Conservation (phyloP, 1,284 basidiomycete genomes). For the Chiua sp. region DNA sequence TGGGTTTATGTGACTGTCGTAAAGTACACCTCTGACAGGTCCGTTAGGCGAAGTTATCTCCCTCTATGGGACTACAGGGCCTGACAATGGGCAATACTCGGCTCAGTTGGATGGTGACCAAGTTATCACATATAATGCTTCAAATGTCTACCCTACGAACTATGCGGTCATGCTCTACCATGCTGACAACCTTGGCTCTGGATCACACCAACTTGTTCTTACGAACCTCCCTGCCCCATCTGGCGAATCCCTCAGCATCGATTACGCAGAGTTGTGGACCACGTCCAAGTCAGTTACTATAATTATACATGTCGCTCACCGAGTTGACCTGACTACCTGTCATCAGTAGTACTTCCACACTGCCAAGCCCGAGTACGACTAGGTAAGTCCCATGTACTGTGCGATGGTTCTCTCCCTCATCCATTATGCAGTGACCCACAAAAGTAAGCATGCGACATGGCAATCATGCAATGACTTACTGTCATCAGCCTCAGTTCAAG, state of each 20-base stretch:
- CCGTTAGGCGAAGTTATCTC: slow-evolving; percentile 30
- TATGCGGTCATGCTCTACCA: slow-evolving; percentile 35
- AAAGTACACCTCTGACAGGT: slow-evolving; percentile 2
- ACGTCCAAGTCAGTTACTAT: slow-evolving; percentile 5
- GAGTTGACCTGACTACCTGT: slow-evolving; percentile 2
- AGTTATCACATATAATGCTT: slow-evolving; percentile 29
- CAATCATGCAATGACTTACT: background rate
- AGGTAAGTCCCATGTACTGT: slow-evolving; percentile 4
- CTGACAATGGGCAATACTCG: slow-evolving; percentile 34
- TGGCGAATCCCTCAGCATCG: slow-evolving; percentile 27
- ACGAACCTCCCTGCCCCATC: slow-evolving; percentile 30
- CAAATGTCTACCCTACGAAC: slow-evolving; percentile 24
- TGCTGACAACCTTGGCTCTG: slow-evolving; percentile 39
- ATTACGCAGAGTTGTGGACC: slow-evolving; percentile 33
- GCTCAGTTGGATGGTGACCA: slow-evolving; percentile 30
- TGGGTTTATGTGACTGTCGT: background rate
- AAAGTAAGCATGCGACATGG: background rate
- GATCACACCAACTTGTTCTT: slow-evolving; percentile 31
- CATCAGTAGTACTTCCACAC: slow-evolving; percentile 3
- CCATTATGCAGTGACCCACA: background rate
- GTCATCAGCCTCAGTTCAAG: slow-evolving; percentile 1
- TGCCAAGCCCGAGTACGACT: background rate
- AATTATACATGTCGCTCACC: background rate
- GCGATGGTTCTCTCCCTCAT: background rate
- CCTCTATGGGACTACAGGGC: slow-evolving; percentile 35